Evolutionary conservation across 129 eudicot species (phyloP).

Genomic region (Escallonia herrerae): DNA sequence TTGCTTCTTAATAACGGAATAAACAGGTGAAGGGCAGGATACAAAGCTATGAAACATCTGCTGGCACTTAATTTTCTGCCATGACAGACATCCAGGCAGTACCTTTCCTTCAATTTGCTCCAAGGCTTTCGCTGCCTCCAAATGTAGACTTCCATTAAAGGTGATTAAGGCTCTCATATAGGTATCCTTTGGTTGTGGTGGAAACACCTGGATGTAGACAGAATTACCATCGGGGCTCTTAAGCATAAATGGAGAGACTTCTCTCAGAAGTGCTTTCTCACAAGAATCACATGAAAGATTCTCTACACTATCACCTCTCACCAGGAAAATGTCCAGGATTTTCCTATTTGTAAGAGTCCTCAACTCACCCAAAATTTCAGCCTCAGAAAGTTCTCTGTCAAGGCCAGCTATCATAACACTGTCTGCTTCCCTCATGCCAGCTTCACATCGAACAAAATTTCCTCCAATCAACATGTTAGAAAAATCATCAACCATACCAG

Average conservation of each 20-base stretch:
- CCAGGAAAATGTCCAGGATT: conserved; percentile 41
- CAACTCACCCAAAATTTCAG: conserved; percentile 42
- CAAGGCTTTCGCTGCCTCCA: conserved; percentile 95
- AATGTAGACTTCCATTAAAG: conserved; percentile 86
- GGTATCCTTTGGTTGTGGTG: conserved; percentile 33
- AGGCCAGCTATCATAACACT: conserved; percentile 48
- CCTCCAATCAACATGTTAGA: conserved; percentile 41
- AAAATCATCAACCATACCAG: conserved; percentile 39
- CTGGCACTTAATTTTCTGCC: conserved; percentile 87
- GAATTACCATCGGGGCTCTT: conserved; percentile 35
- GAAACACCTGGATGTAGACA: conserved; percentile 58
- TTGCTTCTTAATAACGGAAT: conserved; percentile 49
- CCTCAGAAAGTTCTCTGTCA: conserved; percentile 46
- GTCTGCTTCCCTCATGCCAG: conserved; percentile 28
- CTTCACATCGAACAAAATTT: conserved; percentile 22
- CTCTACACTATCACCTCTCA: conserved; percentile 48
- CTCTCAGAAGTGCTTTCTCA: conserved; percentile 72
- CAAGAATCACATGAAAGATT: conserved; percentile 45
- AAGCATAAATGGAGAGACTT: conserved; percentile 70
- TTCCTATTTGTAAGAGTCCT: conserved; percentile 35
- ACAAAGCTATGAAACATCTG: conserved; percentile 76
- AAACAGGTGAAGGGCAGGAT: conserved; percentile 69
- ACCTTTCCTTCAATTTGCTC: conserved; percentile 77
- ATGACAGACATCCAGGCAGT: conserved; percentile 55
- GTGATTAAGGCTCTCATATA: conserved; percentile 56